Base-by-base conservation (phyloP, 1,284 basidiomycete genomes). In the Ceratobasidium sp. region DNA sequence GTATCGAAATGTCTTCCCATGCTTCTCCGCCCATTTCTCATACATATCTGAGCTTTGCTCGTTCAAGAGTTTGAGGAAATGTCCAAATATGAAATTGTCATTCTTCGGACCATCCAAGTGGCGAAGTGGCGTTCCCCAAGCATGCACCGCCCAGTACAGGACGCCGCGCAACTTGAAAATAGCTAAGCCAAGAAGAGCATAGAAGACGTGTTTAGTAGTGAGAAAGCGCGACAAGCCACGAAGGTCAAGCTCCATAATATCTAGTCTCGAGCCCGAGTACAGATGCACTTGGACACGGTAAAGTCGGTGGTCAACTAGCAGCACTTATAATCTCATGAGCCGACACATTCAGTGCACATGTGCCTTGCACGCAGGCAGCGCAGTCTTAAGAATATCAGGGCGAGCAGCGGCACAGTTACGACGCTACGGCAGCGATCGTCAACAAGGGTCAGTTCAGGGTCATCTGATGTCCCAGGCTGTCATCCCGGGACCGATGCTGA, bases 1-100 rank as follows among this genome's bases (percentile, higher is more conserved):
- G 42, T 46, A 75, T 15, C 40, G 55, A 12, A 80, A n/a, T 18
- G 61, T 72, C 46, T 61, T 72, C n/a, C 79, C 79, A 49, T 76
- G 69, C 53, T 78, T 64, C 26, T 28, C 58, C 13, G 49, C 61
- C 77, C 79, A 78, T 26, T 60, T 58, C 33, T 76, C 66, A 20
- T 64, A 67, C 6, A 80, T 46, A 1, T 10, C 28, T 7, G 49
- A n/a, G 7, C 33, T 26, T 23, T 64, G 68, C 3, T 75, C 44
- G 33, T 64, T 33, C 15, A 63, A 3, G 7, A 80, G 26, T 33
- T 26, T 78, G 6, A 66, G 4, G 15, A 78, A 68, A 55, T 80
- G 76, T 15, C 79, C 79, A 44, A 77, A 66, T 10, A 80, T 26
- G 20, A 58, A 40, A 33, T 53, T 69, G 23, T 77, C 73, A 39